Base-by-base conservation (phyloP, 2,329 filamentous ascomycete species). In the Aplosporella prunicola region DNA sequence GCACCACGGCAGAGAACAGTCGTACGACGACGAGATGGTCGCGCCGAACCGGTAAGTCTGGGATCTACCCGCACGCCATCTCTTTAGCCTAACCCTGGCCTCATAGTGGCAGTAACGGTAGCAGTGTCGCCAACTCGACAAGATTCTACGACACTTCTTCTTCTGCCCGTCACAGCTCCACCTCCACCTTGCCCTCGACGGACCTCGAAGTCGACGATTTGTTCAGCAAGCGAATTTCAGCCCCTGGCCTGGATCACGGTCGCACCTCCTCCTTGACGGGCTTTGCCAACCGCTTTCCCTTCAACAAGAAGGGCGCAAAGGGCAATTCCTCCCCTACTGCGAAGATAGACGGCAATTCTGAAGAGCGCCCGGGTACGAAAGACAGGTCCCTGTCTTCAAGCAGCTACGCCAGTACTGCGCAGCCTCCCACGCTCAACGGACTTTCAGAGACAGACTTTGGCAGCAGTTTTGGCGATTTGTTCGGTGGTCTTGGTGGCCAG, bases 391-490 rank as follows among this genome's bases (percentile, higher is more conserved):
- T 68, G 58, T 72, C 69, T 4, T 52, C 60, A 20, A 72, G 67
- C 39, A 64, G 61, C 46, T 62, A 63, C 45, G 60, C 60, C 10
- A 74, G 69, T 26, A 40, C 38, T 20, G 38, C 38, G 18, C 38
- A 13, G 55, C 65, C 67, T 7, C 67, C 67, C 5, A 64, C 61
- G 43, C 46, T 69, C 17, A 64, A 68, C 32, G 35, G 29, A 17
- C 13, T 41, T 9, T 29, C 39, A 9, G 13, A 26, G 10, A 55
- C 58, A 2, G 57, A 64, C 32, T 50, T 68, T 16, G 53, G 57
- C 22, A 47, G 68, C 27, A 58, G 53, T 9, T 68, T 70, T 43
- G 61, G 60, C 5, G 64, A 60, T 43, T 66, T 71, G 58, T 69
- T 71, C 47, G 64, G 66, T 26, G 55, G 56, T 40, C 51, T 69